Evolutionary conservation across 2,329 filamentous ascomycete genomes (phyloP), one percentile per base, ranked within the genome.

Genomic region (Coniochaeta hoffmannii): DNA sequence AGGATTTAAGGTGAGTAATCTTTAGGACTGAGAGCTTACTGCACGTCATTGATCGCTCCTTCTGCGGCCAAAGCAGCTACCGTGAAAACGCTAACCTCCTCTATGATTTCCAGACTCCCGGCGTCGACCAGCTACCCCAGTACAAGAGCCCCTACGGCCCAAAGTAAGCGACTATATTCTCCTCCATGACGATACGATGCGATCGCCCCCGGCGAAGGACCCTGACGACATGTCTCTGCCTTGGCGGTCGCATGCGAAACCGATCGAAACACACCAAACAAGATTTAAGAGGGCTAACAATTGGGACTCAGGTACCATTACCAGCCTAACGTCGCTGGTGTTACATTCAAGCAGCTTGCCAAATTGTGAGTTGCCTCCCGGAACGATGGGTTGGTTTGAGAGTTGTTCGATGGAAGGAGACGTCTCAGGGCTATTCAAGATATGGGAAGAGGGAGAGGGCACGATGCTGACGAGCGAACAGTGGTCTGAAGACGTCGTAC

Each of bases 121-220:
- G 26, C 11, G 19, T 4, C 26, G 71, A 67, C 65, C 70, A 59
- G 63, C 69, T 28, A 28, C 53, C 60, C 28, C 32, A 28, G 2
- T 67, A 84, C 77, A 79, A 78, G 73, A 86, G 81, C 73, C 74
- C 77, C 62, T 85, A 82, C 69, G 83, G 82, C 68, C 84, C 84
- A 54, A 86, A 85, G 84, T 87, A 81, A 73, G 77, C 73, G 69
- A 68, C 58, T 34, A 57, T 49, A 31, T 44, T 17, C 52, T n/a
- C n/a, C n/a, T n/a, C 19, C 30, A 44, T 50, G 24, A 8, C 15
- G 15, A n/a, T 30, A 17, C 24, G 26, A 10, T 50, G 7, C 17
- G 2, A 24, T 17, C 46, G 12, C 31, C 41, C 14, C 3, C 4
- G 14, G 24, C 49, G 28, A 26, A 19, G 17, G 34, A 15, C 19